Evolutionary conservation across 345 rosid species (phyloP), one percentile per base, ranked within the genome.

Genomic region (Laguncularia racemosa): DNA sequence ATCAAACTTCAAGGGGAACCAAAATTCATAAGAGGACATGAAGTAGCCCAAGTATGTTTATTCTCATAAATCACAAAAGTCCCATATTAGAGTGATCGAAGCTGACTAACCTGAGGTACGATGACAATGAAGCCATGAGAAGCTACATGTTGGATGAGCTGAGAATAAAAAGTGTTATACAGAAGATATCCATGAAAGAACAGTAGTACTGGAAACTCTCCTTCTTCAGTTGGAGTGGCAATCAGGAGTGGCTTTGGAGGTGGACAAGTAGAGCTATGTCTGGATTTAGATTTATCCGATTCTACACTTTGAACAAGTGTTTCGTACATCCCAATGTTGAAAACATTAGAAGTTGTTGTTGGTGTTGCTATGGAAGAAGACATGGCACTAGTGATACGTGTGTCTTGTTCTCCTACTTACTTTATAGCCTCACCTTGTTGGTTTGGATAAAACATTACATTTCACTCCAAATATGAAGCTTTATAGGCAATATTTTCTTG

Each of bases 151-250:
- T 56, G 82, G 67, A 92, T 61, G 60, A 92, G 98, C 73, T 84
- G 88, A 45, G 98, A 83, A 71, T 92, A 92, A 78, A 92, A 92
- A 12, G 82, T 59, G 71, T 86, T 92, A 71, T 60, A 70, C 11
- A 92, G 89, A 74, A 92, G 81, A 65, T 78, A 88, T 48, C 95
- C 95, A 57, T 89, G 98, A 81, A 92, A 85, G 61, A 92, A 78
- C 33, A 89, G 45, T 45, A 88, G 65, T 26, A 88, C 48, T 20
- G 96, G 93, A 75, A 67, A 88, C 16, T 84, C 86, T 50, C 98
- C 96, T 13, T 61, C 79, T 47, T 77, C 86, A 44, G 58, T 43
- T 0, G 98, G 98, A 28, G 59, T 62, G 20, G 76, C 91, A 21
- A 92, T 84, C 65, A 92, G 67, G 2, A 92, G 81, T 16, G 82